Conservation (phyloP, 2,329 filamentous ascomycete genomes). For the Septoria linicola region DNA sequence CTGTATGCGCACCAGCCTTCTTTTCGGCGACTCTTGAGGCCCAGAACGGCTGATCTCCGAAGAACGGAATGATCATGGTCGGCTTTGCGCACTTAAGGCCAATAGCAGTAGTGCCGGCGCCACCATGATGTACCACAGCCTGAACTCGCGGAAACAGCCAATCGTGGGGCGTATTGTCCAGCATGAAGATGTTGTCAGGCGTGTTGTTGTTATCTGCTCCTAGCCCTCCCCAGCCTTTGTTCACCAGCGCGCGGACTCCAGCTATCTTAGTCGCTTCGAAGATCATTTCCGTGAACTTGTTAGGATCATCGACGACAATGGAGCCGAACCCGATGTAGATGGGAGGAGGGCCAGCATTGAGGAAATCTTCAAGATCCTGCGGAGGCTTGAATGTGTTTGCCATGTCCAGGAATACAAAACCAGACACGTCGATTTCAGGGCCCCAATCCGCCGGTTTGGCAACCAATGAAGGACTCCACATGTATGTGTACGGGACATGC, state of each 20-base stretch:
- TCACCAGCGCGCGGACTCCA: constrained; percentile 69
- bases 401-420: constrained; percentile 40
- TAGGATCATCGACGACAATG: constrained; percentile 71
- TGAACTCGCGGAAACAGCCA: constrained; percentile 70
- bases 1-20: constrained; percentile 61
- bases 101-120: constrained; percentile 73
- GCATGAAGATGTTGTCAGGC: constrained; percentile 65
- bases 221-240: constrained; percentile 73
- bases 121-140: constrained; percentile 73
- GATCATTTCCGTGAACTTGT: constrained; percentile 67
- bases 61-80: constrained; percentile 76
- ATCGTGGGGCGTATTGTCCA: constrained; percentile 73
- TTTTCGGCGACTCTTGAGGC: constrained; percentile 65
- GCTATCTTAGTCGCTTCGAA: constrained; percentile 65
- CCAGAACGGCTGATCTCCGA: constrained; percentile 79
- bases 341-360: constrained; percentile 58
- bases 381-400: constrained; percentile 38
- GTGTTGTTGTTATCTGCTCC: constrained; percentile 60
- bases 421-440: constrained; percentile 38
- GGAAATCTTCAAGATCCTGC: constrained; percentile 47
- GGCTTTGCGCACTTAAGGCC: constrained; percentile 69
- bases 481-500: constrained; percentile 73
- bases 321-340: constrained; percentile 76
- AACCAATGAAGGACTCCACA: constrained; percentile 43
- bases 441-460: constrained; percentile 48